Conservation (phyloP, 139 green algal species). For the Limnomonas spitsbergensis region DNA sequence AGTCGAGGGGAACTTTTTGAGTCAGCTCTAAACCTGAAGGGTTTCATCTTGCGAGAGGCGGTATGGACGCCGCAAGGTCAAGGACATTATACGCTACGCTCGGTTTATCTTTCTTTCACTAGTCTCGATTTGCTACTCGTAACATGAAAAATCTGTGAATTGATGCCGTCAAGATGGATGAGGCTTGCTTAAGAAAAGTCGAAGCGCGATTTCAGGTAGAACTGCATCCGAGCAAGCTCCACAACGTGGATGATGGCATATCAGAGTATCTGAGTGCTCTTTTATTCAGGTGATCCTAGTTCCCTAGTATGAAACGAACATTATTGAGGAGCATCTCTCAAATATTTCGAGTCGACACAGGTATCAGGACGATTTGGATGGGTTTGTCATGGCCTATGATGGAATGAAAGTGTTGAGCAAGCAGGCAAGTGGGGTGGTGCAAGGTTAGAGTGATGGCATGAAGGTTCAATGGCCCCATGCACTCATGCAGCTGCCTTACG, state of each 20-base stretch:
- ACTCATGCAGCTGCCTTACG: too few species aligned
- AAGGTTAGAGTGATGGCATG: background rate
- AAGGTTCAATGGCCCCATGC: background rate
- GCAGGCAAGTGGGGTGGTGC: background rate
- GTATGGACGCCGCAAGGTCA: too few species aligned
- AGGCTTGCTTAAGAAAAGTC: background rate
- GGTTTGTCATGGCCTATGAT: background rate
- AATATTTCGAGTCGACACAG: too few species aligned
- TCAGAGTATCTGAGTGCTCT: background rate
- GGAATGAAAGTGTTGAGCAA: background rate
- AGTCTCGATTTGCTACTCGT: too few species aligned
- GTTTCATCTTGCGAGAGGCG: too few species aligned
- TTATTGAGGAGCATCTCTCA: too few species aligned
- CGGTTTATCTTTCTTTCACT: too few species aligned
- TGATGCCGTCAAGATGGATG: constrained; percentile 11
- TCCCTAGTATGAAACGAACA: background rate
- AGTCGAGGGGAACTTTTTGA: too few species aligned
- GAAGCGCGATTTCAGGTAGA: background rate
- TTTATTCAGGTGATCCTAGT: background rate
- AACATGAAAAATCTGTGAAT: too few species aligned
- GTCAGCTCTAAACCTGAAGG: background rate
- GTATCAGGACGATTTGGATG: constrained; percentile 6
- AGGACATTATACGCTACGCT: too few species aligned
- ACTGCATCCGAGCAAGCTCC: constrained; percentile 4
- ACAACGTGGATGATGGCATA: constrained; percentile 2